phyloP scores from a whole-genome alignment of 305 asterid species.

The Solanum aculeatissimum region DNA sequence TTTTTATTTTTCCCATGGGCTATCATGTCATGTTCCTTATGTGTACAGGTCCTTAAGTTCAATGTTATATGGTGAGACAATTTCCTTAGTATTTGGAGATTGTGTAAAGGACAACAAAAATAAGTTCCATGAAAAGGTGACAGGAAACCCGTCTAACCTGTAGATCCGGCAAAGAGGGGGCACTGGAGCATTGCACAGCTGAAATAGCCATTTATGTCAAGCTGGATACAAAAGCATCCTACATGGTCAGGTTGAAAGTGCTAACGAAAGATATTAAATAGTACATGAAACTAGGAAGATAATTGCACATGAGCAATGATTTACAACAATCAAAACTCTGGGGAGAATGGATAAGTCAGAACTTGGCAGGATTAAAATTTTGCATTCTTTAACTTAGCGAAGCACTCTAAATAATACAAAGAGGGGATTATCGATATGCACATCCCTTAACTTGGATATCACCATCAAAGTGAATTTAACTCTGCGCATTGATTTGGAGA shows the following conservation, averaged over 20 bases:
- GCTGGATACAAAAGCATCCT: not conserved
- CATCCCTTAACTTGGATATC: not conserved
- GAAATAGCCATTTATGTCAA: not conserved
- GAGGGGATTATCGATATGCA: not conserved
- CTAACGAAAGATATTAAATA: not conserved
- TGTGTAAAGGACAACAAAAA: not conserved
- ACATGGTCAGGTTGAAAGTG: not conserved
- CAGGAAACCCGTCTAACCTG: not conserved
- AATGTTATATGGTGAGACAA: not conserved
- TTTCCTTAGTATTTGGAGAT: not conserved
- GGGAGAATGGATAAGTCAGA: not conserved
- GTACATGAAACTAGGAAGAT: not conserved
- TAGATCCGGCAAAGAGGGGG: not conserved
- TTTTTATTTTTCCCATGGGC: not conserved
- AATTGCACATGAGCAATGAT: not conserved
- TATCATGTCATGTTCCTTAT: not conserved
- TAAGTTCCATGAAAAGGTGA: not conserved
- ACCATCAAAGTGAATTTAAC: constrained; percentile 4
- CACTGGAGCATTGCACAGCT: not conserved
- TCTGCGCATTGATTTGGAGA: constrained; percentile 19
- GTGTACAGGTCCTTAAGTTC: not conserved
- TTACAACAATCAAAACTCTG: not conserved
- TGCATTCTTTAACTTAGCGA: not conserved
- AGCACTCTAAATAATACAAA: not conserved
- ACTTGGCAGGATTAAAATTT: not conserved